Percentiles rank a stretch among this genome's conserved stretches.
phyloP scores from a whole-genome alignment of 371 early-diverging fungal genomes.

The Mucor indicus region DNA sequence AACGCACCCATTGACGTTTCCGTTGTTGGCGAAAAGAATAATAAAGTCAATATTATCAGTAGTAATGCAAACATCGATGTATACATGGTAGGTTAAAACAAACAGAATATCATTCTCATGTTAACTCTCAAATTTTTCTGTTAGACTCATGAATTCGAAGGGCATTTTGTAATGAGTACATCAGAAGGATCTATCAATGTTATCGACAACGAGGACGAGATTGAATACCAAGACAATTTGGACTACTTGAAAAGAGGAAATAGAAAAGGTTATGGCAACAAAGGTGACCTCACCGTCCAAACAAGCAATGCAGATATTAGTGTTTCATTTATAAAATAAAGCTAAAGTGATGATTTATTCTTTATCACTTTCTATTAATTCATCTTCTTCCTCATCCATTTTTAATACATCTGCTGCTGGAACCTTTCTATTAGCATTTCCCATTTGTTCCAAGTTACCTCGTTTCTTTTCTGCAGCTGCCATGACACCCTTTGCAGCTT shows the following conservation, averaged over 20 bases:
- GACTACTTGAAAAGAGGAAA: slow-evolving; percentile 6
- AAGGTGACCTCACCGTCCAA: slow-evolving; percentile 10
- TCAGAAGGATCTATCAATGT: slow-evolving; percentile 1
- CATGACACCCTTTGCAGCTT: slow-evolving; percentile 51
- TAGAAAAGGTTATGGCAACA: slow-evolving; percentile 8
- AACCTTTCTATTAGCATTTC: slow-evolving; percentile 42
- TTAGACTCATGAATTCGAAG: slow-evolving; percentile 11
- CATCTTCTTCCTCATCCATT: too few species aligned
- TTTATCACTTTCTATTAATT: too few species aligned
- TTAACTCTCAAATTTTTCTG: not conserved
- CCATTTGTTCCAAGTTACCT: slow-evolving; percentile 50
- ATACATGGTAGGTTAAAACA: slow-evolving; percentile 11
- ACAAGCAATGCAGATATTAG: slow-evolving; percentile 10
- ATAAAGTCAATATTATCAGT: slow-evolving; percentile 2
- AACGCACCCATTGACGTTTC: slow-evolving; percentile 6
- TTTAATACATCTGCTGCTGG: slow-evolving; percentile 5
- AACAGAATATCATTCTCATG: not conserved
- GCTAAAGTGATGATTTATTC: too few species aligned
- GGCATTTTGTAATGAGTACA: slow-evolving; percentile 3
- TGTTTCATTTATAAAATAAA: slow-evolving; percentile 1
- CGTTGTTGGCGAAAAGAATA: slow-evolving; percentile 11
- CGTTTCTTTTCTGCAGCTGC: slow-evolving; percentile 50
- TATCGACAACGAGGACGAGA: slow-evolving; percentile 3
- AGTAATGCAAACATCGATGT: slow-evolving; percentile 1
- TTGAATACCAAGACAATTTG: slow-evolving; percentile 5